Percentiles rank a stretch among this genome's conserved stretches.
Evolutionary conservation across 2,329 filamentous ascomycete species (phyloP).

Genomic region (Curvularia eragrostidis): DNA sequence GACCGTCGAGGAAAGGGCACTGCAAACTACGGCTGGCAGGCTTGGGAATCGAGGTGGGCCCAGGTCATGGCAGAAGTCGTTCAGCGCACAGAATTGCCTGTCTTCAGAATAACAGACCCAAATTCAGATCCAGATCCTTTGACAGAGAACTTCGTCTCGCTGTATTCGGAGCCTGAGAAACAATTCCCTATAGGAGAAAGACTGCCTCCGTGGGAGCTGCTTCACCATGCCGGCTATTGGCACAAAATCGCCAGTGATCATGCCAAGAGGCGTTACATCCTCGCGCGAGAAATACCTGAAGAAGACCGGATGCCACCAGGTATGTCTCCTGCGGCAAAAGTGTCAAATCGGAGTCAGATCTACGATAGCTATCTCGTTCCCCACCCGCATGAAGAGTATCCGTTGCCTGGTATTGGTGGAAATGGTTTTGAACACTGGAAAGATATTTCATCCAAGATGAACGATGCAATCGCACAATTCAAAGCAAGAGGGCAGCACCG

Average conservation of each 20-base stretch:
- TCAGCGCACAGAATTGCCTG: conserved; percentile 58
- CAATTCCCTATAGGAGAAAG: conserved; percentile 56
- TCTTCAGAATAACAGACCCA: conserved; percentile 46
- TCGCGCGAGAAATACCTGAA: conserved; percentile 63
- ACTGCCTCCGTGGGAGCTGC: conserved; percentile 63
- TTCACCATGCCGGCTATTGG: conserved; percentile 71
- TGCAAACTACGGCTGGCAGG: conserved; percentile 89
- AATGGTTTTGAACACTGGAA: conserved; percentile 59
- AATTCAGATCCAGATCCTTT: conserved; percentile 33
- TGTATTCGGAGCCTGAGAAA: conserved; percentile 61
- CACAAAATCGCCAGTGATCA: conserved; percentile 61
- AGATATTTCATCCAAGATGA: conserved; percentile 58
- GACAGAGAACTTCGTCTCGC: conserved; percentile 40
- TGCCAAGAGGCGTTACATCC: conserved; percentile 56
- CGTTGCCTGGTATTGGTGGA: conserved; percentile 49
- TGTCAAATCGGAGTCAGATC: conserved; percentile 59
- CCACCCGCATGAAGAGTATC: conserved; percentile 63
- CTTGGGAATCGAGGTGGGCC: conserved; percentile 84
- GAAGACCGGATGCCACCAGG: conserved; percentile 64
- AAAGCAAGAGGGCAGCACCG: conserved; percentile 60
- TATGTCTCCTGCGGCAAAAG: conserved; percentile 62
- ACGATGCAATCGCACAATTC: conserved; percentile 59
- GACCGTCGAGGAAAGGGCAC: conserved; percentile 85
- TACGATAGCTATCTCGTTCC: conserved; percentile 69
- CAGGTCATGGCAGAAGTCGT: conserved; percentile 67